phyloP scores from a whole-genome alignment of 345 rosid genomes.

The Eucalyptus sp. region DNA sequence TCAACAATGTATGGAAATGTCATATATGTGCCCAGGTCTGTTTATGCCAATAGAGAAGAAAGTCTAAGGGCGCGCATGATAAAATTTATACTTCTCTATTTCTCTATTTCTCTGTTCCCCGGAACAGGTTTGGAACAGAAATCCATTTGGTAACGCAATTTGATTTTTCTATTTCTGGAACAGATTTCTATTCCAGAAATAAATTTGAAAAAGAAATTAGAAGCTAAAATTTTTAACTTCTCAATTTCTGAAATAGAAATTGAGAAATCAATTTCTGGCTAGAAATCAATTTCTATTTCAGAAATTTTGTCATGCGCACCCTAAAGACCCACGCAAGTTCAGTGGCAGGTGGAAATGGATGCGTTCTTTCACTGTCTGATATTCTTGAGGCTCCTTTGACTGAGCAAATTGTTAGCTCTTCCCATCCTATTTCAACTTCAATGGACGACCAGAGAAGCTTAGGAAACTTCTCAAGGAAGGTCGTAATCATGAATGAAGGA shows the following conservation, averaged over 20 bases:
- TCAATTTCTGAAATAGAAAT: no score
- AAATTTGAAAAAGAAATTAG: no score
- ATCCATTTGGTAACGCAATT: no score
- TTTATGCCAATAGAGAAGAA: slow-evolving; percentile 47
- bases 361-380: slow-evolving; percentile 36
- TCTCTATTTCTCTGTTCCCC: no score
- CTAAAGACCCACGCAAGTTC: slow-evolving; percentile 26
- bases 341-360: slow-evolving; percentile 43
- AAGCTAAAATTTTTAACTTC: no score
- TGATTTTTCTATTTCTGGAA: no score
- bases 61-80: slow-evolving; percentile 15
- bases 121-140: no score
- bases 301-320: no score
- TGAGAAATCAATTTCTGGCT: no score
- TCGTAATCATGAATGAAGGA: slow-evolving; percentile 75
- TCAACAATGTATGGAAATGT: slow-evolving; percentile 66
- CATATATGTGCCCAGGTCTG: slow-evolving; percentile 49
- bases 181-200: no score
- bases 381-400: slow-evolving; percentile 24
- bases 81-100: no score
- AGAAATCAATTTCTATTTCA: no score
- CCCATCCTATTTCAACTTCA: slow-evolving; percentile 5
- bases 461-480: slow-evolving; percentile 23
- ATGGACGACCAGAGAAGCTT: background rate
- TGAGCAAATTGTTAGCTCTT: background rate